These are phyloP conservation scores for Euryodendron excelsum DNA, from an alignment of 148 eudicot genomes.

Conservation along the genomic window DNA sequence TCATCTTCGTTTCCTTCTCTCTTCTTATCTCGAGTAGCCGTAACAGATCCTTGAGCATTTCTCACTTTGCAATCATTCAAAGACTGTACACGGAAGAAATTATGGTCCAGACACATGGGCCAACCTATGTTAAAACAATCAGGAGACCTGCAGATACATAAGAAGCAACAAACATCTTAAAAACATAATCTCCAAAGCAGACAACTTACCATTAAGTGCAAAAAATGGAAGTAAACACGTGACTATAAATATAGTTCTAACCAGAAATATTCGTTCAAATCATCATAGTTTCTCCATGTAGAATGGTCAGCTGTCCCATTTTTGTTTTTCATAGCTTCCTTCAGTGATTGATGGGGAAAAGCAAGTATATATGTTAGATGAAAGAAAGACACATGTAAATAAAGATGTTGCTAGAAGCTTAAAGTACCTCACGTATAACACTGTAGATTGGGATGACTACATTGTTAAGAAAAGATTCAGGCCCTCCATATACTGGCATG, in stretches of 20 bases:
- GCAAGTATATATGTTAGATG: conserved; percentile 23
- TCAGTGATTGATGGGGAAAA: conserved; percentile 27
- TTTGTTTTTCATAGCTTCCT: conserved; percentile 87
- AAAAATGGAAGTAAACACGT: conserved; percentile 5
- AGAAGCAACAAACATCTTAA: conserved; percentile 12
- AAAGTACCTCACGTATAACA: conserved; percentile 65
- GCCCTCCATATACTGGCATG: conserved; percentile 86
- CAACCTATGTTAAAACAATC: conserved; percentile 88
- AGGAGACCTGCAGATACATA: conserved; percentile 60
- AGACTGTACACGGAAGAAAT: conserved; percentile 59
- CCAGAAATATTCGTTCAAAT: conserved; percentile 95
- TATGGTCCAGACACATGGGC: conserved; percentile 82
- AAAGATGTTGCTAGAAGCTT: conserved; percentile 5
- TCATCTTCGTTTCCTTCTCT: conserved; percentile 46
- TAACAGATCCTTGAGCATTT: conserved; percentile 30
- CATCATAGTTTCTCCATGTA: conserved; percentile 97
- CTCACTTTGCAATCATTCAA: conserved; percentile 26
- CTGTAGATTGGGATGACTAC: conserved; percentile 67
- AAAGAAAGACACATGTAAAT: conserved; percentile 2
- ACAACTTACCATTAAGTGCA: not conserved
- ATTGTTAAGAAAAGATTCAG: conserved; percentile 66
- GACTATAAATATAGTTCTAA: conserved; percentile 21
- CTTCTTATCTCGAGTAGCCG: conserved; percentile 29
- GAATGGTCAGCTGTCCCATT: conserved; percentile 86
- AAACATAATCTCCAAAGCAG: not conserved